Evolutionary conservation across 768 basidiomycete genomes (phyloP), one percentile per base, ranked within the genome.

Genomic region (Naematelia aurantialba): DNA sequence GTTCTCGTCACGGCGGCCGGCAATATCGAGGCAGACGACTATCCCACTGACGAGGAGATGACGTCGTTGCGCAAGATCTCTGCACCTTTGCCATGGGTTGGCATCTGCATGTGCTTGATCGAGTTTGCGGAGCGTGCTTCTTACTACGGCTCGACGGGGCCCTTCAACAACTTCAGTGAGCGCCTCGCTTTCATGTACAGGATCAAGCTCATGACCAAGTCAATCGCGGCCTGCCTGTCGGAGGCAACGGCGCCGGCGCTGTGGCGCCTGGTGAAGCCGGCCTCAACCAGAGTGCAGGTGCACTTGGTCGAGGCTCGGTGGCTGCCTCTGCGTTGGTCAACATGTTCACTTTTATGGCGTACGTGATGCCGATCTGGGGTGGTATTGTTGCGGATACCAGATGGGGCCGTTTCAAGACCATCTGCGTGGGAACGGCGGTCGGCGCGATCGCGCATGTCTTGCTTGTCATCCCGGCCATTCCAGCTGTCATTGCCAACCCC

Each of bases 81-180:
- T n/a, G n/a, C n/a, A n/a, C n/a, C n/a, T n/a, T n/a, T n/a, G n/a
- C n/a, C n/a, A n/a, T n/a, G n/a, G n/a, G n/a, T n/a, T n/a, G 69
- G 56, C 17, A 50, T 73, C 24, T 66, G 70, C 21, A 76, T 78
- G 68, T 76, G 76, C 55, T 47, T 74, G 12, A 60, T 77, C 55
- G 77, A 78, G 64, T 66, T 76, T 34, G 68, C 72, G 11, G 77
- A 78, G 59, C 62, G 77, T 56, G 69, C 68, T 2, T 72, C 68
- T 13, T 75, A 75, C 59, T 67, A 71, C 53, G 69, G 73, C 27
- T 73, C 58, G 54, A 24, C 47, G 5, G 61, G 65, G 27, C 52
- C 62, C 19, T 74, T 75, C 61, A 60, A 52, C 55, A 76, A 76
- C 67, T 76, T 72, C 45, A 58, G 68, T 49, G 67, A 70, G 30